These are phyloP conservation scores for Penicillium atrosanguineum DNA, from an alignment of 495 filamentous ascomycete genomes.

Conservation along the genomic window DNA sequence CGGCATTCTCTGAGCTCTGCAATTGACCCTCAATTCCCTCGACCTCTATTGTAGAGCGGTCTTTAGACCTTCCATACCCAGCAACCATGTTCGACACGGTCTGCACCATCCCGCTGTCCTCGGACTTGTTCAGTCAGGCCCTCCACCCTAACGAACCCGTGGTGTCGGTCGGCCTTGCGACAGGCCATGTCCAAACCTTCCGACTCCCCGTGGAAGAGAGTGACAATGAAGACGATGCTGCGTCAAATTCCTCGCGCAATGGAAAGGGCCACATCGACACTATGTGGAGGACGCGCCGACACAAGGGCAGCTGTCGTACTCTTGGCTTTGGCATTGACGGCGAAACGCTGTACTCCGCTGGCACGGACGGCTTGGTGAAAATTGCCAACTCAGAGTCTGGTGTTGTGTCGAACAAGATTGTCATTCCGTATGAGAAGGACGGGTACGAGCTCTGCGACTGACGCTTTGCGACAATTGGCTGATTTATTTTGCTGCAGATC, in stretches of 20 bases:
- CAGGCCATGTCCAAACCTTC: constrained; percentile 84
- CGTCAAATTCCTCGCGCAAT: constrained; percentile 44
- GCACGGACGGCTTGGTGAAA: constrained; percentile 88
- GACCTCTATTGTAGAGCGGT: background rate
- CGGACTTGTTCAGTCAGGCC: constrained; percentile 87
- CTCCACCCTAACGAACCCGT: constrained; percentile 81
- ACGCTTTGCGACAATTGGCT: constrained; percentile 1
- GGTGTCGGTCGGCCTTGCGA: constrained; percentile 78
- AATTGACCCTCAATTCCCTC: background rate
- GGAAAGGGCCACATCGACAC: constrained; percentile 77
- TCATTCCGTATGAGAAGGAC: constrained; percentile 41
- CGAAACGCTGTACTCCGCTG: constrained; percentile 75
- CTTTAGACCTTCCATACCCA: background rate
- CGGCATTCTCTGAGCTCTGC: background rate
- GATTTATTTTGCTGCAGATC: constrained; percentile 21
- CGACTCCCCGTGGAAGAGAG: constrained; percentile 61
- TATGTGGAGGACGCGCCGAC: constrained; percentile 80
- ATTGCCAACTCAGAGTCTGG: constrained; percentile 79
- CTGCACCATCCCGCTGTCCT: constrained; percentile 80
- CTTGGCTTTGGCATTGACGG: constrained; percentile 78
- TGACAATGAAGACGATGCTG: constrained; percentile 48
- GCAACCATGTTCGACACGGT: constrained; percentile 73
- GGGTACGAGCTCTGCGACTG: constrained; percentile 26
- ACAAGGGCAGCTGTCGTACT: constrained; percentile 87
- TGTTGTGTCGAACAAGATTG: constrained; percentile 70